A percentile compares a stretch with the other conserved stretches of the same genome.
Conservation (phyloP, 225 moss, liverwort and hornwort genomes). For the Physcomitrellopsis africana region DNA sequence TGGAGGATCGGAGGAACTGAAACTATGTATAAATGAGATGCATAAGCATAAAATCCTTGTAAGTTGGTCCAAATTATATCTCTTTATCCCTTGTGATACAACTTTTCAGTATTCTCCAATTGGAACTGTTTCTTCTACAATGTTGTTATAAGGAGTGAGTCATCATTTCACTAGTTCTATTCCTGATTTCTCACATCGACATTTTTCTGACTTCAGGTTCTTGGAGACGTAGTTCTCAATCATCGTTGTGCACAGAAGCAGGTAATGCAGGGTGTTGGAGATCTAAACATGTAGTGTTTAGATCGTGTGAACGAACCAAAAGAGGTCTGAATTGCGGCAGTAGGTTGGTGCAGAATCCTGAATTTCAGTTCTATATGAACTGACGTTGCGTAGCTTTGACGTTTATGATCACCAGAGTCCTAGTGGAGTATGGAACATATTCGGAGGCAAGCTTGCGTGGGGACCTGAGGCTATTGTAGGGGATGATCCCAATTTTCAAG, state of each 20-base stretch:
- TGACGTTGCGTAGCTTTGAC: slow-evolving; percentile 1
- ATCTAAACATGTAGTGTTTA: neutral
- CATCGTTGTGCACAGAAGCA: slow-evolving; percentile 96
- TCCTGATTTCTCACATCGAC: slow-evolving; percentile 28
- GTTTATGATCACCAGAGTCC: slow-evolving; percentile 54
- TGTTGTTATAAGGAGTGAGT: neutral
- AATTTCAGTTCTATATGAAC: slow-evolving; percentile 15
- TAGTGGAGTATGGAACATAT: too few relatives aligned
- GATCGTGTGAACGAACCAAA: neutral
- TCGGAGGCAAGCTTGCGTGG: too few relatives aligned
- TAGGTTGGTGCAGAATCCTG: too few relatives aligned
- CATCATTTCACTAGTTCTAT: neutral
- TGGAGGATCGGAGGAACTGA: slow-evolving; percentile 80
- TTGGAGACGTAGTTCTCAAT: slow-evolving; percentile 91
- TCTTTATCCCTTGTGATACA: slow-evolving; percentile 1
- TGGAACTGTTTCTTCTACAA: neutral
- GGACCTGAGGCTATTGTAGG: too few relatives aligned
- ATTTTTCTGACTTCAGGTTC: slow-evolving; percentile 59
- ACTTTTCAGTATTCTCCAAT: neutral
- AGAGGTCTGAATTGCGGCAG: neutral
- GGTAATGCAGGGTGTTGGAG: slow-evolving; percentile 43
- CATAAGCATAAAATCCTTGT: slow-evolving; percentile 81
- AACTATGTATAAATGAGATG: slow-evolving; percentile 83
- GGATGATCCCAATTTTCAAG: too few relatives aligned
- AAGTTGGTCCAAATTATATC: slow-evolving; percentile 33